phyloP scores from a whole-genome alignment of 352 stramenopile species.

The Globisporangium paroecandrum region DNA sequence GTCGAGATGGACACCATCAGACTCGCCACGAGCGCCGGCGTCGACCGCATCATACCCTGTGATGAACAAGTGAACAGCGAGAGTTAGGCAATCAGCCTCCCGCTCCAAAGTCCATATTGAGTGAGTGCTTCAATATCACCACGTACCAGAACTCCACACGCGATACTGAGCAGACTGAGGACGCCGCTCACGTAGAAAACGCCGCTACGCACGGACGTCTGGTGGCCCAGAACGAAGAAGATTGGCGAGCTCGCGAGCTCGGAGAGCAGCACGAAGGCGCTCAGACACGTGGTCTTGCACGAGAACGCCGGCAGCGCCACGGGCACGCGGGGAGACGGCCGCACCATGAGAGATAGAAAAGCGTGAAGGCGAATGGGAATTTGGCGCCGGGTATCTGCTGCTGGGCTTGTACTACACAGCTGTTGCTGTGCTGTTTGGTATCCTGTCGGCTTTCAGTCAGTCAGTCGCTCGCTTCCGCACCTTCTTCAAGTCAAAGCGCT shows the following conservation, averaged over 20 bases:
- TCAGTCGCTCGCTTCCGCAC: neutral
- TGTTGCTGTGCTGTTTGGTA: neutral
- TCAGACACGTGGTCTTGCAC: slow-evolving; percentile 44
- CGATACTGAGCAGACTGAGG: slow-evolving; percentile 38
- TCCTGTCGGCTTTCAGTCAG: neutral
- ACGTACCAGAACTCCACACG: slow-evolving; percentile 40
- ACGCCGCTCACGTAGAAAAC: slow-evolving; percentile 34
- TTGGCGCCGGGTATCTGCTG: neutral
- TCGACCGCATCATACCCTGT: slow-evolving; percentile 31
- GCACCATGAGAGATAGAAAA: neutral
- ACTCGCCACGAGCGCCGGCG: slow-evolving; percentile 44
- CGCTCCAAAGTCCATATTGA: neutral
- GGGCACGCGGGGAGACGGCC: slow-evolving; percentile 17
- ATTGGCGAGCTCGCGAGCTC: slow-evolving; percentile 34
- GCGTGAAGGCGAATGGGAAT: too few species aligned
- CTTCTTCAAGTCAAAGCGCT: slow-evolving; percentile 3
- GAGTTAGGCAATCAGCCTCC: neutral
- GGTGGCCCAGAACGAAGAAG: slow-evolving; percentile 41
- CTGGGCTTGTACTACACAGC: neutral
- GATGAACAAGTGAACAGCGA: neutral
- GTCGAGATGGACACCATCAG: slow-evolving; percentile 49
- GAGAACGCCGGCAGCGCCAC: slow-evolving; percentile 40
- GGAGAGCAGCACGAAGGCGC: slow-evolving; percentile 31
- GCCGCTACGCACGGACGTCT: slow-evolving; percentile 30
- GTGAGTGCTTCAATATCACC: neutral